A percentile compares a stretch with the other conserved stretches of the same genome.
These are phyloP conservation scores for Rhexocercosporidium sp. DNA, from an alignment of 2,329 filamentous ascomycete species.

Conservation along the genomic window DNA sequence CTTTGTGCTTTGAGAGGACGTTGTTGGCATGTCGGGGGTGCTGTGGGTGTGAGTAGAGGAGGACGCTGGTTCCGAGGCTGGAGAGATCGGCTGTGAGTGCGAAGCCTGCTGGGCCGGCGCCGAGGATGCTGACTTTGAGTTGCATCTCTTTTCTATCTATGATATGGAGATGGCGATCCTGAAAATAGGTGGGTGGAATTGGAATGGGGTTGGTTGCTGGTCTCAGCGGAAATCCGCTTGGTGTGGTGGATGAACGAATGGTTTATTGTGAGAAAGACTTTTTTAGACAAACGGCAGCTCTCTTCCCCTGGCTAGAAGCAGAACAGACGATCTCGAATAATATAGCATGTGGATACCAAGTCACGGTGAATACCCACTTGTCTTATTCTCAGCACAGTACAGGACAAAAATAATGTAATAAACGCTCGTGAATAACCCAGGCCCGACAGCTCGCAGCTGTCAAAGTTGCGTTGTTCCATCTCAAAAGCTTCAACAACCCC, in stretches of 20 bases:
- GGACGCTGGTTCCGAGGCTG: constrained; percentile 12
- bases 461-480: too few species aligned
- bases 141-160: constrained; percentile 3
- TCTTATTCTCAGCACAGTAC: neutral
- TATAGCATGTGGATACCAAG: neutral
- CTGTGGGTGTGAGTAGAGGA: constrained; percentile 22
- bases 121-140: constrained; percentile 24
- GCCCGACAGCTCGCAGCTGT: too few species aligned
- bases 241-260: neutral
- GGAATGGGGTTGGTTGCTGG: neutral
- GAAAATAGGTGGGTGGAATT: too few species aligned
- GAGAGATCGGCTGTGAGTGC: constrained; percentile 24
- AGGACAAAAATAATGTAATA: too few species aligned
- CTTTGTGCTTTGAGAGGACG: constrained; percentile 10
- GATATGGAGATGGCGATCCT: neutral
- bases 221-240: too few species aligned
- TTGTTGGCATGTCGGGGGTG: constrained; percentile 16
- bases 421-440: too few species aligned
- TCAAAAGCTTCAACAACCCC: neutral
- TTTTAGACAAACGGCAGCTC: neutral
- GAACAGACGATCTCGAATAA: neutral
- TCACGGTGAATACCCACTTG: neutral
- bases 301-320: neutral
- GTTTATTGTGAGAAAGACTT: neutral
- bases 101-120: constrained; percentile 23